Base-by-base conservation (phyloP, 805 yeast species). In the Candida andamanensis region DNA sequence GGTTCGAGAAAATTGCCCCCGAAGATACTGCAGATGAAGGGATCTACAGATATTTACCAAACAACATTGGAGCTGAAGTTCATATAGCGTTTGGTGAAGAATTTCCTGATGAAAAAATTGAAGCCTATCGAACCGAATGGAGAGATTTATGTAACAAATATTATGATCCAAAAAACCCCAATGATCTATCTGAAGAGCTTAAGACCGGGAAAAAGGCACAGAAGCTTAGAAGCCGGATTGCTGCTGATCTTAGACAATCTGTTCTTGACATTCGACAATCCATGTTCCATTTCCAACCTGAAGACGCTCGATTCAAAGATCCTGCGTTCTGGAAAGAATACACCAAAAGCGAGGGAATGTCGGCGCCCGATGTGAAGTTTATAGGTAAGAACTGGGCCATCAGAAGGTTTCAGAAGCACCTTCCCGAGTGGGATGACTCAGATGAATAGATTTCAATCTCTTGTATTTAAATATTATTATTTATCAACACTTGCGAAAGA, bases 341-440 rank as follows among this genome's bases (percentile, higher is more conserved):
- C 52, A 83, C 90, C 6, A 29, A 36, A 2, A 55, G 79, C 3
- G 85, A 79, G 55, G 94, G 94, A 8, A 58, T 47, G 16, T 70
- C 78, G 36, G 86, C 77, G 38, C 81, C 81, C 0, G 83, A 76
- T 33, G 72, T 85, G 15, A 58, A 76, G 44, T 82, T 85, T 44
- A 69, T 82, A 17, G 95, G 95, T 2, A 61, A 77, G 48, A 85
- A 85, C 50, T 84, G 94, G 92, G 94, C 94, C 2, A 72, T 83
- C 23, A 75, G 73, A 50, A 67, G 86, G 45, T 68, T 78, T 28
- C 94, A 84, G 51, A 65, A 64, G 34, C 69, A 64, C 48, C 48
- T 66, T 30, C 64, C 61, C 6, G 63, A 57, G 23, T 53, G 35
- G 30, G 40, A 43, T 13, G 52, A 40, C n/a, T n/a, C n/a, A n/a